These are phyloP conservation scores for Thermoascus crustaceus DNA, from an alignment of 2,329 filamentous ascomycete species.

Conservation along the genomic window DNA sequence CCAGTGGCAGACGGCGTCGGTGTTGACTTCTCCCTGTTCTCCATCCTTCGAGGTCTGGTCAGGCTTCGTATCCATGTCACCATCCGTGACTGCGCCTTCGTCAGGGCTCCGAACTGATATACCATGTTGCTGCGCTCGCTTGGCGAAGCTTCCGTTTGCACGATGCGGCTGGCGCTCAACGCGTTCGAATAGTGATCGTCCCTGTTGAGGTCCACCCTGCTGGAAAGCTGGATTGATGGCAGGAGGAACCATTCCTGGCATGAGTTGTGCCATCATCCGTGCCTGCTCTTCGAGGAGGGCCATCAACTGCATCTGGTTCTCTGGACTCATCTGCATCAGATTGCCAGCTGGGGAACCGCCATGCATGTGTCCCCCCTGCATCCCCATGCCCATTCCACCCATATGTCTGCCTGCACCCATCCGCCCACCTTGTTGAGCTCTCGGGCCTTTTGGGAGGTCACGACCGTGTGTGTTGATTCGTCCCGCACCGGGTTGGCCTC, in stretches of 20 bases:
- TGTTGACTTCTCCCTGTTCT: slow-evolving; percentile 46
- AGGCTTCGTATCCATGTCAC: slow-evolving; percentile 33
- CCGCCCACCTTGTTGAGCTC: slow-evolving; percentile 42
- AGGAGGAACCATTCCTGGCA: slow-evolving; percentile 47
- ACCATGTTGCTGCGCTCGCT: slow-evolving; percentile 29
- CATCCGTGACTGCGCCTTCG: slow-evolving; percentile 15
- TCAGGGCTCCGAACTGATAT: slow-evolving; percentile 10
- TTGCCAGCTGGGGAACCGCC: slow-evolving; percentile 31
- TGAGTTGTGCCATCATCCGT: slow-evolving; percentile 71
- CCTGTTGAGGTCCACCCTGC: slow-evolving; percentile 35
- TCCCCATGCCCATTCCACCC: slow-evolving; percentile 35
- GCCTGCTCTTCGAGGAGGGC: slow-evolving; percentile 79
- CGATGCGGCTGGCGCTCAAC: slow-evolving; percentile 48
- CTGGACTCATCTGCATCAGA: slow-evolving; percentile 51
- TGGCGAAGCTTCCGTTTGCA: slow-evolving; percentile 48
- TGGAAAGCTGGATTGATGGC: slow-evolving; percentile 49
- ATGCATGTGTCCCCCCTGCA: slow-evolving; percentile 15
- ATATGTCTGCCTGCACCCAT: slow-evolving; percentile 41
- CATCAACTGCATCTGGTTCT: slow-evolving; percentile 67
- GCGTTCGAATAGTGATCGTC: slow-evolving; percentile 66
- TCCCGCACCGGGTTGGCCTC: slow-evolving; percentile 61
- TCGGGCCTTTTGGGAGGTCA: slow-evolving; percentile 63
- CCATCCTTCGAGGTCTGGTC: slow-evolving; percentile 24
- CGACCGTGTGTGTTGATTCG: slow-evolving; percentile 73
- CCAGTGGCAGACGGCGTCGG: slow-evolving; percentile 73